phyloP scores from a whole-genome alignment of 2,329 filamentous ascomycete species.

The Cladosporium phlei region DNA sequence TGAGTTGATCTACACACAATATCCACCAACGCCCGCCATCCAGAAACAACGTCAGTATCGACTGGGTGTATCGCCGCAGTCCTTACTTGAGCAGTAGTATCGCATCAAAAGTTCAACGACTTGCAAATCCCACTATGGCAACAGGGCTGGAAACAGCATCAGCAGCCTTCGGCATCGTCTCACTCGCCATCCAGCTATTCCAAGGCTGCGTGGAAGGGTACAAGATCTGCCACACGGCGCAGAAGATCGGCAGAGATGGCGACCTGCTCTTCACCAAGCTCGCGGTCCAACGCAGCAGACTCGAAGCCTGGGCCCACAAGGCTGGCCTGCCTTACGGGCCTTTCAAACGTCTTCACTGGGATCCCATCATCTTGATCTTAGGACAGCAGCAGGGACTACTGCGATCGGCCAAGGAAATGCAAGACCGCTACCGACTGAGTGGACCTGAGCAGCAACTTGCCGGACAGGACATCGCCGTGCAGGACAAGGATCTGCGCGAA shows the following conservation, averaged over 20 bases:
- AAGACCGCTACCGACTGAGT: background rate
- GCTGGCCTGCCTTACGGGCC: background rate
- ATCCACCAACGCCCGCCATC: too few relatives aligned
- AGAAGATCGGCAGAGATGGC: background rate
- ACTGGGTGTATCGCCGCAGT: too few relatives aligned
- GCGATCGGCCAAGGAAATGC: background rate
- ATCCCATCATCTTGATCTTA: background rate
- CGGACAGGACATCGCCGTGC: background rate
- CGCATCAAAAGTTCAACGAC: too few relatives aligned
- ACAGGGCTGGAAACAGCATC: background rate
- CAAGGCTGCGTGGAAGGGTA: background rate
- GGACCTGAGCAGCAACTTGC: background rate
- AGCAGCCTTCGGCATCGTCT: background rate
- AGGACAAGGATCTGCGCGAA: too few relatives aligned
- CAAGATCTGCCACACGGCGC: background rate
- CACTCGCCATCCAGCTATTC: background rate
- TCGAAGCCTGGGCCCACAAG: background rate
- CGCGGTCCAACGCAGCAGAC: background rate
- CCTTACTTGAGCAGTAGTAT: too few relatives aligned
- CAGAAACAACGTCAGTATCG: too few relatives aligned
- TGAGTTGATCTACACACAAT: too few relatives aligned
- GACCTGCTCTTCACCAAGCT: background rate
- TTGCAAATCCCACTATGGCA: background rate
- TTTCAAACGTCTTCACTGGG: background rate
- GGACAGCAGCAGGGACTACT: background rate